These are phyloP conservation scores for Claviceps sorghi DNA, from an alignment of 2,329 filamentous ascomycete species.

Conservation along the genomic window DNA sequence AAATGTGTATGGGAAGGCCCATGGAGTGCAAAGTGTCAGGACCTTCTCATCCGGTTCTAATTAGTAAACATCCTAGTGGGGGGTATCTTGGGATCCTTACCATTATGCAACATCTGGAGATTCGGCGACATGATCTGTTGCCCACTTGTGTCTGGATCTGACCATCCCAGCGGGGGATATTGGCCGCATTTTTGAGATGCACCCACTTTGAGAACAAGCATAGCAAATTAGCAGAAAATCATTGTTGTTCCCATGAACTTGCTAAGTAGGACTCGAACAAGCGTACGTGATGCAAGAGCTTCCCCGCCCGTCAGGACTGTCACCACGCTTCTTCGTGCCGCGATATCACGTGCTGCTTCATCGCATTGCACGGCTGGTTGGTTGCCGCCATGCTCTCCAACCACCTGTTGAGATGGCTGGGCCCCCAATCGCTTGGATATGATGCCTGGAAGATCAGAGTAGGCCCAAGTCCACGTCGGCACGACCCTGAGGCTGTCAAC, in stretches of 20 bases:
- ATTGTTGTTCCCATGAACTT: too few relatives aligned
- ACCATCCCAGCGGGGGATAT: conserved; percentile 45
- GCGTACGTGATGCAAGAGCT: conserved; percentile 42
- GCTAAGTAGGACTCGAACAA: too few relatives aligned
- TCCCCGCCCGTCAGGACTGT: conserved; percentile 50
- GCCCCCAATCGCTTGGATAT: conserved; percentile 35
- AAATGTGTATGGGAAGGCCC: conserved; percentile 50
- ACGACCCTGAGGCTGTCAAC: conserved; percentile 48
- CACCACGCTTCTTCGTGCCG: conserved; percentile 36
- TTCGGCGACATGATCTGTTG: conserved; percentile 31
- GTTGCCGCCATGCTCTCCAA: conserved; percentile 48
- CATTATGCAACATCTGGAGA: conserved; percentile 24
- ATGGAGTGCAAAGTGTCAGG: conserved; percentile 42
- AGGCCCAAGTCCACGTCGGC: conserved; percentile 52
- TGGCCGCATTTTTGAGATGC: conserved; percentile 19
- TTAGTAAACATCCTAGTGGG: too few relatives aligned
- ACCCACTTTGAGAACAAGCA: conserved; percentile 9
- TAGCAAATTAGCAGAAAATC: neutral
- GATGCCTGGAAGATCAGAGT: conserved; percentile 40
- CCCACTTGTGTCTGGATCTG: conserved; percentile 28
- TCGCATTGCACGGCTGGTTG: conserved; percentile 49
- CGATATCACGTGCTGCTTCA: conserved; percentile 43
- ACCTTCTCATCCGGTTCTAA: conserved; percentile 30
- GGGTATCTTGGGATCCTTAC: conserved; percentile 7
- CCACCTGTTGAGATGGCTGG: conserved; percentile 29